A percentile compares a stretch with the other conserved stretches of the same genome.
These are phyloP conservation scores for Pythium monospermum DNA, from an alignment of 352 stramenopile species.

Conservation along the genomic window DNA sequence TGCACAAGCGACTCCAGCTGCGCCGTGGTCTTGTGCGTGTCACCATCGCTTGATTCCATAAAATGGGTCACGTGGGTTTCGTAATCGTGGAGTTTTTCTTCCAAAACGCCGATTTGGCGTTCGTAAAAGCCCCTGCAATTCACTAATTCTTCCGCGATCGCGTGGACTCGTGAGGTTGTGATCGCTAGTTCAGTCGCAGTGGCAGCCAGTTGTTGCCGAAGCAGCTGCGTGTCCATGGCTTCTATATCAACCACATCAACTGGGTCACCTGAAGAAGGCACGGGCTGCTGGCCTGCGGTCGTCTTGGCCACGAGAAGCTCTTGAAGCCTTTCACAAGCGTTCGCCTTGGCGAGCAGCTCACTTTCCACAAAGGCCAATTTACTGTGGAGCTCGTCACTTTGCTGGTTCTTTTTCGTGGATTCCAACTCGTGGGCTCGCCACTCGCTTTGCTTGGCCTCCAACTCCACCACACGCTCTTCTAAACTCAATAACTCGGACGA, in stretches of 20 bases:
- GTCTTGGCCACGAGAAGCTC: constrained; percentile 7
- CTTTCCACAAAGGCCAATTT: constrained; percentile 46
- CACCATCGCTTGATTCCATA: constrained; percentile 38
- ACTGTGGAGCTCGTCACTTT: constrained; percentile 46
- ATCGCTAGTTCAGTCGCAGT: constrained; percentile 45
- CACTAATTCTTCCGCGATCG: constrained; percentile 40
- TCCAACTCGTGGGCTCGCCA: constrained; percentile 36
- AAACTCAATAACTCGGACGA: constrained; percentile 40
- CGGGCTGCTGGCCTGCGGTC: neutral
- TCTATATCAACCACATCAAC: too few relatives aligned
- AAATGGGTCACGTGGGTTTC: constrained; percentile 40
- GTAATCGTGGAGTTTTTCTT: constrained; percentile 48
- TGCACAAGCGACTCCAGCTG: constrained; percentile 47
- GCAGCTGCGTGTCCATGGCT: constrained; percentile 36
- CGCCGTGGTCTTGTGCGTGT: constrained; percentile 30
- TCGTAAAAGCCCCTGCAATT: constrained; percentile 57
- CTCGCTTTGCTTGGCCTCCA: constrained; percentile 37
- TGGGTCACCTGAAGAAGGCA: neutral
- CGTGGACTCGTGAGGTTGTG: constrained; percentile 34
- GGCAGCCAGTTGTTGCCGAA: constrained; percentile 46
- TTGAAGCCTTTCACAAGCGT: constrained; percentile 46
- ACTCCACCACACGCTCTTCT: constrained; percentile 49
- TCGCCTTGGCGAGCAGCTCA: constrained; percentile 42
- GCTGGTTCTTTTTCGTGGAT: constrained; percentile 29
- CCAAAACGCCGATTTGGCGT: constrained; percentile 32